These are phyloP conservation scores for Phytophthora sansomeana DNA, from an alignment of 352 stramenopile species.

Conservation along the genomic window DNA sequence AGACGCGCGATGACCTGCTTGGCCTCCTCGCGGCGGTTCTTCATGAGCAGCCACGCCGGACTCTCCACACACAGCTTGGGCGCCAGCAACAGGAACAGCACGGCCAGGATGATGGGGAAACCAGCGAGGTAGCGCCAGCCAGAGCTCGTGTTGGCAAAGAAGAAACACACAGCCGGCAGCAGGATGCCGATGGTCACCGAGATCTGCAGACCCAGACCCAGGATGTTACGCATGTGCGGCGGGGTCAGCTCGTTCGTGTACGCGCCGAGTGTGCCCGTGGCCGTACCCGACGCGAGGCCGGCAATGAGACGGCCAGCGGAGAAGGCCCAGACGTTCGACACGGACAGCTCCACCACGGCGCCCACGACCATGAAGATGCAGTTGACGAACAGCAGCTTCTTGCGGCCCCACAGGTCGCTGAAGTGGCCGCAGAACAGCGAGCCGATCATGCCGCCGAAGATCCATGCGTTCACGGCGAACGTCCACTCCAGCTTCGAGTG, in stretches of 20 bases:
- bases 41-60: slow-evolving; percentile 39
- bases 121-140: slow-evolving; percentile 27
- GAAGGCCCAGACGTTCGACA: slow-evolving; percentile 24
- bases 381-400: slow-evolving; percentile 30
- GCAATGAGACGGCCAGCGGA: slow-evolving; percentile 8
- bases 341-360: slow-evolving; percentile 22
- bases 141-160: slow-evolving; percentile 15
- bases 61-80: slow-evolving; percentile 51
- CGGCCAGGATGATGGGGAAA: slow-evolving; percentile 39
- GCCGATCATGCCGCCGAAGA: slow-evolving; percentile 60
- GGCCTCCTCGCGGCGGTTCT: slow-evolving; percentile 14
- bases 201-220: slow-evolving; percentile 35
- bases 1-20: slow-evolving; percentile 28
- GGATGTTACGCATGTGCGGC: slow-evolving; percentile 18
- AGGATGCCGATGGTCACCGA: slow-evolving; percentile 26
- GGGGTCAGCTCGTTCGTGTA: slow-evolving; percentile 17
- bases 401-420: slow-evolving; percentile 25
- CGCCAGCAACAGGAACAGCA: slow-evolving; percentile 46
- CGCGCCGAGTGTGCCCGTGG: slow-evolving; percentile 5
- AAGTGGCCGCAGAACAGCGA: slow-evolving; percentile 41
- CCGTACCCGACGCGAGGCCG: slow-evolving; percentile 9
- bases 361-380: slow-evolving; percentile 41
- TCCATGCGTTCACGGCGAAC: slow-evolving; percentile 40
- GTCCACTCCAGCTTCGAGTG: slow-evolving; percentile 18
- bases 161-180: slow-evolving; percentile 19